Base-by-base conservation (phyloP, 257 asterid species). In the Salvia hispanica region DNA sequence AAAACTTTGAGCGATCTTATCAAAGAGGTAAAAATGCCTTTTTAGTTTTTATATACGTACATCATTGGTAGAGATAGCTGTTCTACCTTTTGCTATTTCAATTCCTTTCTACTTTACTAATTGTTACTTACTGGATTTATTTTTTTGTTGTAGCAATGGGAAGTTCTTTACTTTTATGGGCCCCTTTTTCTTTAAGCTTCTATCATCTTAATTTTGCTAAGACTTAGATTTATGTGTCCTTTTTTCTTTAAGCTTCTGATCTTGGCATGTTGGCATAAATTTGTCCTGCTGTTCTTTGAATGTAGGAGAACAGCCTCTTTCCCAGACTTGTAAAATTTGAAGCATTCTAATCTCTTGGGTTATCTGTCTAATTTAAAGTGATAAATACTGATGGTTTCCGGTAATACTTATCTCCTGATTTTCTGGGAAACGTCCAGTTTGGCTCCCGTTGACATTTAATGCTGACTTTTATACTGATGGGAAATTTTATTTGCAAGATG, bases 1-100 rank as follows among this genome's bases (percentile, higher is more conserved):
- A 78, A 92, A 65, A 95, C 95, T 76, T 67, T 93, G 78, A 82
- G 84, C 39, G 96, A 90, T 85, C 92, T 93, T 63, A 78, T 93
- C 62, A 85, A 81, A 78, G 99, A 90, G 96, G 99, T 90, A n/a
- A 81, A 70, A 11, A 3, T 47, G 39, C 16, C 21, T 61, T 31
- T 43, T 13, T 10, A 25, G 31, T 25, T 25, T 1, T 25, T 25
- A 25, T 25, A 25, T 25, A 25, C 2, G 2, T 25, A 25, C 31
- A 25, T 25, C 3, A 1, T 25, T 2, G 31, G 31, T 25, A 25
- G 31, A 25, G 31, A 2, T 25, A 39, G 62, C 37, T 37, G 54
- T 53, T 66, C 57, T 25, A 31, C 57, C 64, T 9, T 47, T 40
- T 66, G 1, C 14, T 37, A 2, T 2, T 25, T 25, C 31, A 25